These are phyloP conservation scores for Cudoniella acicularis DNA, from an alignment of 495 filamentous ascomycete species.

Conservation along the genomic window DNA sequence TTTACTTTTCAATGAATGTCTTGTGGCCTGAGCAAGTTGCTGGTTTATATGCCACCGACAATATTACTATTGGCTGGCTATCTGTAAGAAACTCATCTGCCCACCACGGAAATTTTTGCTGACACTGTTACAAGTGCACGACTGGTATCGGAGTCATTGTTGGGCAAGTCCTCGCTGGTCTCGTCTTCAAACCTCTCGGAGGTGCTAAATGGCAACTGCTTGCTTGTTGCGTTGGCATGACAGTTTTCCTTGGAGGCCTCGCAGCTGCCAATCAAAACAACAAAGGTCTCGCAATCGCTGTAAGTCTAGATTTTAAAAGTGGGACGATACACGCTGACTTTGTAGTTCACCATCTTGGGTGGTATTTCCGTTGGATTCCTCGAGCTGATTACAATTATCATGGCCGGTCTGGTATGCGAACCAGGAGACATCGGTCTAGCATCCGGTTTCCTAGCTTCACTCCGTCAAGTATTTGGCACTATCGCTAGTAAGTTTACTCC, in stretches of 20 bases:
- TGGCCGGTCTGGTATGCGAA: slow-evolving; percentile 8
- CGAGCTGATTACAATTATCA: slow-evolving; percentile 7
- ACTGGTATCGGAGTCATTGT: slow-evolving; percentile 24
- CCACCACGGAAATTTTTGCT: not conserved
- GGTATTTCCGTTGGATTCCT: slow-evolving; percentile 24
- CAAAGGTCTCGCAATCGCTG: slow-evolving; percentile 10
- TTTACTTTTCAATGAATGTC: slow-evolving; percentile 34
- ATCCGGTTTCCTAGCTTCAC: slow-evolving; percentile 32
- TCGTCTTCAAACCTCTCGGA: slow-evolving; percentile 23
- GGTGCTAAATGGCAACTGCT: slow-evolving; percentile 5
- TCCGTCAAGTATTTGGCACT: slow-evolving; percentile 22
- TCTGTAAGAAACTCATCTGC: slow-evolving; percentile 24
- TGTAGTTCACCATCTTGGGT: slow-evolving; percentile 27
- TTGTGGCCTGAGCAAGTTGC: slow-evolving; percentile 28
- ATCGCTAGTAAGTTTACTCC: slow-evolving; percentile 26
- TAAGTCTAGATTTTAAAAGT: slow-evolving; percentile 23
- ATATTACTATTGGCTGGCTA: slow-evolving; percentile 34
- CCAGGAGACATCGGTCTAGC: slow-evolving; percentile 40
- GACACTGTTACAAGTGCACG: slow-evolving; percentile 16
- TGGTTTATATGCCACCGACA: slow-evolving; percentile 27
- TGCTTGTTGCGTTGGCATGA: slow-evolving; percentile 15
- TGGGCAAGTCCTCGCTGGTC: slow-evolving; percentile 24
- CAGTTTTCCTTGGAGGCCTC: slow-evolving; percentile 28
- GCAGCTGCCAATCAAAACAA: slow-evolving; percentile 25
- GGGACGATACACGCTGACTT: slow-evolving; percentile 4